These are phyloP conservation scores for Aspergillus coremiiformis DNA, from an alignment of 495 filamentous ascomycete species.

Conservation along the genomic window DNA sequence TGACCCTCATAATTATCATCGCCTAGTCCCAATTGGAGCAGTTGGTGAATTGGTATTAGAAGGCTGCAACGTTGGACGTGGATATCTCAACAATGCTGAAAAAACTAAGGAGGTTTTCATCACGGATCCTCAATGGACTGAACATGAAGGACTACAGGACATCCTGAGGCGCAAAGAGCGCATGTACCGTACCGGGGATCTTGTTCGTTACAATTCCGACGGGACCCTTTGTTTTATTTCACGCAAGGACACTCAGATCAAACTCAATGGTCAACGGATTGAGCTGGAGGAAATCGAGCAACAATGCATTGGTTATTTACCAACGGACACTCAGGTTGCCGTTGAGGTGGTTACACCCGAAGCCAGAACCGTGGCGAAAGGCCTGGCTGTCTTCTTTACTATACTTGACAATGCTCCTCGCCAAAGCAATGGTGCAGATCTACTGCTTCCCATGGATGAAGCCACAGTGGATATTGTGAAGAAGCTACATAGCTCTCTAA, in stretches of 20 bases:
- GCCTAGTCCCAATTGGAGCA: constrained; percentile 51
- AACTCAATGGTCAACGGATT: constrained; percentile 58
- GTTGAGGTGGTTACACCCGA: constrained; percentile 38
- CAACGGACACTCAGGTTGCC: constrained; percentile 29
- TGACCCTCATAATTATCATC: constrained; percentile 48
- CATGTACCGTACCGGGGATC: constrained; percentile 46
- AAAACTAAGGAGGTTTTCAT: constrained; percentile 52
- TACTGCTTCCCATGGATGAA: constrained; percentile 31
- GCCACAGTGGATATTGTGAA: constrained; percentile 25
- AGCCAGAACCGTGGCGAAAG: constrained; percentile 27
- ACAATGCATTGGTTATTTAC: constrained; percentile 32
- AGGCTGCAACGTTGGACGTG: constrained; percentile 52
- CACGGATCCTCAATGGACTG: constrained; percentile 44
- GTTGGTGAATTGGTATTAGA: constrained; percentile 62
- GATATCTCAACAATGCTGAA: constrained; percentile 49
- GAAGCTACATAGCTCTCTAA: constrained; percentile 27
- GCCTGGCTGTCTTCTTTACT: constrained; percentile 40
- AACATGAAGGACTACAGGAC: constrained; percentile 16
- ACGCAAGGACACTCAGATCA: constrained; percentile 58
- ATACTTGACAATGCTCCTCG: constrained; percentile 14
- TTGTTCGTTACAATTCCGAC: constrained; percentile 47
- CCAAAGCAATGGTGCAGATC: constrained; percentile 8
- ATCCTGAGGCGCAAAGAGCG: constrained; percentile 24
- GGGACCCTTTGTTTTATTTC: constrained; percentile 47
- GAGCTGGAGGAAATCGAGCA: constrained; percentile 62